A percentile compares a stretch with the other conserved stretches of the same genome.
phyloP scores from a whole-genome alignment of 345 rosid genomes.

The Arabis hirsuta region DNA sequence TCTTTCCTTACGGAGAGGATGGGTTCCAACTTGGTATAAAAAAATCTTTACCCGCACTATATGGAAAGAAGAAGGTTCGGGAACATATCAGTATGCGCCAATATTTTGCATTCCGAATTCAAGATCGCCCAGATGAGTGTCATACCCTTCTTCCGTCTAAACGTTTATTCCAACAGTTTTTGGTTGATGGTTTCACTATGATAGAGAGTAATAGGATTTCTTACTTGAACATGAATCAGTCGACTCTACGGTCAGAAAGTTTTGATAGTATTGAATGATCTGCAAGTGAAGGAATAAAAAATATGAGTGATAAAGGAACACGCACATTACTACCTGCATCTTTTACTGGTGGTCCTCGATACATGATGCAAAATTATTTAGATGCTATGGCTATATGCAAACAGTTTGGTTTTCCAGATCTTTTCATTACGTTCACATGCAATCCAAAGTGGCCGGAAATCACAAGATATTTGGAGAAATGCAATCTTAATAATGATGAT shows the following conservation, averaged over 20 bases:
- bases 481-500: too few species aligned
- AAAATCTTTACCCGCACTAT: accelerated
- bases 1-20: background rate
- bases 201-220: too few species aligned
- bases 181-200: too few species aligned
- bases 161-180: too few species aligned
- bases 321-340: too few species aligned
- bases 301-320: background rate
- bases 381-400: background rate
- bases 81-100: background rate
- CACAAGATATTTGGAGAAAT: background rate
- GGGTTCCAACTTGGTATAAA: accelerated
- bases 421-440: background rate
- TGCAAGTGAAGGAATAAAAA: too few species aligned
- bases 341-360: background rate
- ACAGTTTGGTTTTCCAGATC: background rate
- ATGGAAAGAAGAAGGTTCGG: too few species aligned
- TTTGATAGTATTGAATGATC: background rate
- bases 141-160: too few species aligned
- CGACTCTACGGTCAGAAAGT: background rate
- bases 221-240: too few species aligned
- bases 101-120: background rate
- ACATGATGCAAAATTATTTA: background rate
- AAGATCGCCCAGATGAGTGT: background rate
- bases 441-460: background rate